Percentiles rank a stretch among this genome's conserved stretches.
Conservation (phyloP, 805 yeast genomes). For the Teunomyces aglyptinius region DNA sequence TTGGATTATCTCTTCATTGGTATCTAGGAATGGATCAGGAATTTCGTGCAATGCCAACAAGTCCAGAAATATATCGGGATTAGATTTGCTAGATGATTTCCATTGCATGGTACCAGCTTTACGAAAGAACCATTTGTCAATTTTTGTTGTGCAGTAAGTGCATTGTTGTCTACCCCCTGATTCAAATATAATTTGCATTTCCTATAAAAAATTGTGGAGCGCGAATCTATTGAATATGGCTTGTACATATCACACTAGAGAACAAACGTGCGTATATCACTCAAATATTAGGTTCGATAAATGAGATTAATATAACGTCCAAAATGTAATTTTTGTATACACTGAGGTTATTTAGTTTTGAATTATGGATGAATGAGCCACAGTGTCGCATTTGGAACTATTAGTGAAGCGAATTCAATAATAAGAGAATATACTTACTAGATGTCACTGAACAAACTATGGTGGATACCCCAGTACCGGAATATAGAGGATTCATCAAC, state of each 20-base stretch:
- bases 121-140: neutral
- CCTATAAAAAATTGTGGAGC: neutral
- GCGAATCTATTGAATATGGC: neutral
- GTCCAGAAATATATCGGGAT: constrained; percentile 1
- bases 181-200: neutral
- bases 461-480: constrained; percentile 1
- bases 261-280: no score
- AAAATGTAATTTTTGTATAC: no score
- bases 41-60: constrained; percentile 18
- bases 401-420: neutral
- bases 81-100: neutral
- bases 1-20: constrained; percentile 44
- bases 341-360: no score
- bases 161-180: neutral
- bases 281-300: neutral
- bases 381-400: neutral
- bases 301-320: neutral
- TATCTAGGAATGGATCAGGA: constrained; percentile 45
- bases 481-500: neutral
- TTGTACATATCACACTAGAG: no score
- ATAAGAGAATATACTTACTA: neutral
- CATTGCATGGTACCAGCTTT: neutral
- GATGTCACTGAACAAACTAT: neutral
- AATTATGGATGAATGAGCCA: neutral
- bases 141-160: neutral